Base-by-base conservation (phyloP, 345 rosid species). In the Syzygium jambos region DNA sequence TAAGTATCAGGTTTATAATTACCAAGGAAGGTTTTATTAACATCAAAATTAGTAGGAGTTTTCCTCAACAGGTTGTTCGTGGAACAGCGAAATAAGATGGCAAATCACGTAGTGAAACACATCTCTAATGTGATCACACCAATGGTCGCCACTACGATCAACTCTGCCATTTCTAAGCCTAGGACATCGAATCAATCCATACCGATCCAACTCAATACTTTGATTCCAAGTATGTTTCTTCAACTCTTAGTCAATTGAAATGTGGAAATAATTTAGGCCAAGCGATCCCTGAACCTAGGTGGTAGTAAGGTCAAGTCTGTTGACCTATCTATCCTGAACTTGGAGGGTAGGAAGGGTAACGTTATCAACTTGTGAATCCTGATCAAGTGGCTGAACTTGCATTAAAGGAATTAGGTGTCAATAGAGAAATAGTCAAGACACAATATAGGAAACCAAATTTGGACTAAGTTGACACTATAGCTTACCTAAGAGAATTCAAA, bases 371-470 rank as follows among this genome's bases (percentile, higher is more conserved):
- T n/a, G 38, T 0, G 4, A 61, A 13, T 61, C 73, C 73, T 30
- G 34, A n/a, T 61, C 19, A n/a, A 61, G 73, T 61, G 38, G n/a
- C 19, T 13, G 30, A 61, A 61, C 34, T 61, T 0, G 2, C 14
- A 14, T 61, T 61, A 61, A 9, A n/a, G n/a, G 9, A 61, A 61
- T 61, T n/a, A 1, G 19, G 38, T n/a, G 46, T 43, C 46, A 43
- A 43, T 5, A 43, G 46, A 43, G 46, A 4, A 43, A 43, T 43
- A 43, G 46, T 43, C 46, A 43, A 43, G 46, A 0, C 5, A 2
- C 13, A n/a, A n/a, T n/a, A 13, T 1, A 61, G 17, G 34, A 61
- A n/a, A 7, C 2, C 73, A 13, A 34, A 61, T 13, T 0, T 5
- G 3, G 7, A 59, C 27, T 59, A 8, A 30, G 68, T 27, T 59